Percentiles rank a stretch among this genome's conserved stretches.
These are phyloP conservation scores for Hypoxylon crocopeplum DNA, from an alignment of 495 filamentous ascomycete genomes.

Conservation along the genomic window DNA sequence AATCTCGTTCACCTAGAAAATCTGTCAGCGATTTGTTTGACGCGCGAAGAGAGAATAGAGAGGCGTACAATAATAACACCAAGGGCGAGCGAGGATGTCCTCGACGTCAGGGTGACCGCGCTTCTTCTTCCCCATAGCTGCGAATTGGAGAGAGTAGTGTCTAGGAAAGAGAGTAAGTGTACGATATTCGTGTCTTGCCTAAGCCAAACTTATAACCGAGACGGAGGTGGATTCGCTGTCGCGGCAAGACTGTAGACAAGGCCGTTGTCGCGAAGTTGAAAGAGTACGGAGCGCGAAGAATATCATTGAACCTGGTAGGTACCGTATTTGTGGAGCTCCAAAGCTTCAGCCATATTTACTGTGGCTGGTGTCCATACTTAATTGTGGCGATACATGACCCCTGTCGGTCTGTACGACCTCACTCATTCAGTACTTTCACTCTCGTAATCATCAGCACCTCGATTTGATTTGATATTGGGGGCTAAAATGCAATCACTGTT, in stretches of 20 bases:
- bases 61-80: constrained; percentile 92
- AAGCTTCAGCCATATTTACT: constrained; percentile 4
- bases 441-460: too few species aligned
- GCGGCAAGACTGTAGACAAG: too few species aligned
- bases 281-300: too few species aligned
- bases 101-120: constrained; percentile 83
- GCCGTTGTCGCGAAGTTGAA: neutral
- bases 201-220: too few species aligned
- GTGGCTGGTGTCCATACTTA: neutral
- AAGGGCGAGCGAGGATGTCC: constrained; percentile 84
- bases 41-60: neutral
- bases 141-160: neutral
- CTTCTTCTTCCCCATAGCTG: constrained; percentile 83
- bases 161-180: neutral
- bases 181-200: too few species aligned
- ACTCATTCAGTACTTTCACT: too few species aligned
- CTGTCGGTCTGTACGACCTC: too few species aligned
- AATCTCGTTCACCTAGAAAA: constrained; percentile 79
- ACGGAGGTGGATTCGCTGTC: too few species aligned
- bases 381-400: too few species aligned
- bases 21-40: constrained; percentile 33
- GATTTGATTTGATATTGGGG: too few species aligned
- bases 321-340: neutral
- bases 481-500: too few species aligned
- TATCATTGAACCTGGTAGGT: too few species aligned